Percentiles rank a stretch among this genome's conserved stretches.
These are phyloP conservation scores for Epicoccum nigrum DNA, from an alignment of 2,329 filamentous ascomycete genomes.

Conservation along the genomic window DNA sequence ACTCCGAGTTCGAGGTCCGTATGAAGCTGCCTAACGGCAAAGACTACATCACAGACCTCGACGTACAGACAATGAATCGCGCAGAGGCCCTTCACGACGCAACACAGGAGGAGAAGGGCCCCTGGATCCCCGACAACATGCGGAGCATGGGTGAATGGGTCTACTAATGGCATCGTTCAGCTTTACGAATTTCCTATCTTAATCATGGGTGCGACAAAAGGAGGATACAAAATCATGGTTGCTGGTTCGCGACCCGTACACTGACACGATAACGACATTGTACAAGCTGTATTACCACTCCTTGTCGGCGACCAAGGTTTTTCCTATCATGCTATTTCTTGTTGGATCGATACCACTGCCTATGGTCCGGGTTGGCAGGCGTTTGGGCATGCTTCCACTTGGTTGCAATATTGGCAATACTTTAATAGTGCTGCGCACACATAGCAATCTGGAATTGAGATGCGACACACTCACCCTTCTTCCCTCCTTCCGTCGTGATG, in stretches of 20 bases:
- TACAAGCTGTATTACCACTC: constrained; percentile 12
- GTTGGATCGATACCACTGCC: constrained; percentile 21
- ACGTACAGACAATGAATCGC: constrained; percentile 85
- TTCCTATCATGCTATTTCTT: background rate
- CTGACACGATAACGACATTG: constrained; percentile 22
- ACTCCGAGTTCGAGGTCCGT: constrained; percentile 91
- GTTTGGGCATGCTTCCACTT: constrained; percentile 2
- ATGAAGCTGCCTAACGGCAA: constrained; percentile 71
- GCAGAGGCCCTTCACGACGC: constrained; percentile 83
- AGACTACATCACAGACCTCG: constrained; percentile 89
- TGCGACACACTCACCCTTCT: background rate
- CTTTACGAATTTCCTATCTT: constrained; percentile 8
- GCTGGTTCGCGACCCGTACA: constrained; percentile 24
- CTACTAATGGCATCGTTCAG: constrained; percentile 5
- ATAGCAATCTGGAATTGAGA: constrained; percentile 9
- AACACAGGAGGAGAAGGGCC: constrained; percentile 84
- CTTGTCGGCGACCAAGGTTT: constrained; percentile 2
- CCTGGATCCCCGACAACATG: constrained; percentile 78
- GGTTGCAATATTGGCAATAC: constrained; percentile 1
- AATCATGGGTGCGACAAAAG: constrained; percentile 5
- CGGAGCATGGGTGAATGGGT: constrained; percentile 9
- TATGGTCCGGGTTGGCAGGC: constrained; percentile 17
- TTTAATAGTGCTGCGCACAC: constrained; percentile 17
- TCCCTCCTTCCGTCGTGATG: background rate
- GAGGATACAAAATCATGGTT: constrained; percentile 21